A percentile compares a stretch with the other conserved stretches of the same genome.
phyloP scores from a whole-genome alignment of 2,329 filamentous ascomycete species.

The Hirsutella thompsonii region DNA sequence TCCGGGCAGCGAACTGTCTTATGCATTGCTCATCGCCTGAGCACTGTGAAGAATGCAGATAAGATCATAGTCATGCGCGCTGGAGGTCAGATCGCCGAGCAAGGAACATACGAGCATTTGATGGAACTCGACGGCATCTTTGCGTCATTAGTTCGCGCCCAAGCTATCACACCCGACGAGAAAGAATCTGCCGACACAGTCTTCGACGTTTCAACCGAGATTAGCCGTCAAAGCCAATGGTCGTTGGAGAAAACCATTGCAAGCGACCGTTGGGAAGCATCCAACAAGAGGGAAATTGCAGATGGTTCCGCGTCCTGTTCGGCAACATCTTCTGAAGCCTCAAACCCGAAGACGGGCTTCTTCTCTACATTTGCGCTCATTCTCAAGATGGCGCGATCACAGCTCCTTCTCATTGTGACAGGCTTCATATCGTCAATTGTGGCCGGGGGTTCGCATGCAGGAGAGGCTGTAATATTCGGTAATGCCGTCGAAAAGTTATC shows the following conservation, averaged over 20 bases:
- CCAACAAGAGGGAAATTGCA: not conserved
- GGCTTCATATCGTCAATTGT: conserved; percentile 16
- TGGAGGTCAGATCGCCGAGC: conserved; percentile 46
- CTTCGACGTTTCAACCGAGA: not conserved
- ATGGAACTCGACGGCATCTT: conserved; percentile 38
- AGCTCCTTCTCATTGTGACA: not conserved
- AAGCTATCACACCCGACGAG: conserved; percentile 19
- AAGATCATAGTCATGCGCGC: conserved; percentile 51
- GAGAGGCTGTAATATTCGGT: conserved; percentile 38
- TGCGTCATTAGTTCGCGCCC: conserved; percentile 34
- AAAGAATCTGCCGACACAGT: conserved; percentile 11
- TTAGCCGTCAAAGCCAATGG: not conserved
- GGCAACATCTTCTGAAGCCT: conserved; percentile 6
- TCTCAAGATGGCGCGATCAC: not conserved
- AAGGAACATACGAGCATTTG: conserved; percentile 50
- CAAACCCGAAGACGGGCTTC: conserved; percentile 21
- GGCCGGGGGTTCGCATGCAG: conserved; percentile 40
- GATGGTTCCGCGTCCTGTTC: not conserved
- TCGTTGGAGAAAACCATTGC: not conserved
- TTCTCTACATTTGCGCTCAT: not conserved
- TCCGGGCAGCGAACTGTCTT: conserved; percentile 47
- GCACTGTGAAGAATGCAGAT: conserved; percentile 50
- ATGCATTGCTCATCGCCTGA: conserved; percentile 50
- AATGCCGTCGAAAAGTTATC: conserved; percentile 30
- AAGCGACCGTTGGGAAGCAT: not conserved